phyloP scores from a whole-genome alignment of 768 basidiomycete species.

The Suillus subaureus region DNA sequence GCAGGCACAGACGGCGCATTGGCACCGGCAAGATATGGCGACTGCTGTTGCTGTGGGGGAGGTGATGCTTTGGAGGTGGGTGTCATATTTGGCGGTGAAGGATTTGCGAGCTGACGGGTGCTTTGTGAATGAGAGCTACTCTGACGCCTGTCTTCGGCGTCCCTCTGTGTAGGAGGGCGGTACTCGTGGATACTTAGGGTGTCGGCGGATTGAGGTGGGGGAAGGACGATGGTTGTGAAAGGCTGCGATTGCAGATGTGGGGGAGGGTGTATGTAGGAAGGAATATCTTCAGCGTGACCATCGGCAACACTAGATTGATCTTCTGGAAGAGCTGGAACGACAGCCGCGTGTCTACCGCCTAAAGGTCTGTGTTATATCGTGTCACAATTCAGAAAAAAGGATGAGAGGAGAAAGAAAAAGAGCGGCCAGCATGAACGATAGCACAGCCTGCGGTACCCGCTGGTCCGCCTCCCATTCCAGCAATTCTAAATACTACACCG shows the following conservation, averaged over 20 bases:
- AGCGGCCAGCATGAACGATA: conserved; percentile 15
- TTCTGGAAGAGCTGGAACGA: conserved; percentile 79
- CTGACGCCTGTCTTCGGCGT: conserved; percentile 23
- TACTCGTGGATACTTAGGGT: conserved; percentile 36
- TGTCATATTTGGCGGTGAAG: conserved; percentile 27
- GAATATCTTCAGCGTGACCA: conserved; percentile 25
- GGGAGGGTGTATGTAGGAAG: conserved; percentile 23
- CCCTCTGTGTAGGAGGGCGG: conserved; percentile 28
- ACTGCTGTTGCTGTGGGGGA: conserved; percentile 28
- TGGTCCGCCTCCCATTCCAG: conserved; percentile 5
- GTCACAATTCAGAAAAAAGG: conserved; percentile 35
- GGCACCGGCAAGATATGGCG: conserved; percentile 18
- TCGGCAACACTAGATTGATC: conserved; percentile 44
- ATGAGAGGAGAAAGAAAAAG: conserved; percentile 26
- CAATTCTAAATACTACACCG: background rate
- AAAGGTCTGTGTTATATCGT: conserved; percentile 55
- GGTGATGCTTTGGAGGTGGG: conserved; percentile 18
- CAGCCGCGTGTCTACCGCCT: conserved; percentile 81
- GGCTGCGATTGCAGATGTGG: conserved; percentile 25
- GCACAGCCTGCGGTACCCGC: conserved; percentile 4
- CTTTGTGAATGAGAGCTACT: conserved; percentile 14
- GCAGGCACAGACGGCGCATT: conserved; percentile 41
- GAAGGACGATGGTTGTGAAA: conserved; percentile 34
- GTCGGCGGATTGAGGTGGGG: conserved; percentile 28
- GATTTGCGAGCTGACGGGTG: conserved; percentile 17